Evolutionary conservation across 768 basidiomycete species (phyloP), one percentile per base, ranked within the genome.

Genomic region (Suillus weaverae): DNA sequence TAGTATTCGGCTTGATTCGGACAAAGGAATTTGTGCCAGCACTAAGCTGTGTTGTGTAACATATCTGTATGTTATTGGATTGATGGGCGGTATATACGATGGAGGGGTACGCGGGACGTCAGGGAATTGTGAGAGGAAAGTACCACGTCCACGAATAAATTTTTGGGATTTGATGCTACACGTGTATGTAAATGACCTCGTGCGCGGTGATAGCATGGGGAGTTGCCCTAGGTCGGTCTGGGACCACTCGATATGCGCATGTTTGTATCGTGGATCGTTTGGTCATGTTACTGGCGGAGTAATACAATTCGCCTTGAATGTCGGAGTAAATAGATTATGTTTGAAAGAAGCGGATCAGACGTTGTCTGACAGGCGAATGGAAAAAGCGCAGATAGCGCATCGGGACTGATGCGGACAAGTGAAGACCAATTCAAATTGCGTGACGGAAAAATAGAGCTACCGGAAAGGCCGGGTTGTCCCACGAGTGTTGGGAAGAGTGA

Each of bases 341-440:
- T 59, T n/a, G 60, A 30, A 41, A 55, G n/a, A 36, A 38, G 54
- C 48, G 57, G 36, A 32, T 41, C 60, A 62, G 50, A 33, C 22
- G 61, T 35, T 11, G 51, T 61, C 30, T 30, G 48, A 36, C 53
- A 33, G 41, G 53, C 22, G 22, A 22, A 46, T 22, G 46, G n/a
- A 46, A 46, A 43, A 46, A n/a, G 44, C 44, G 44, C 62, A 54
- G 53, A 36, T 63, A 26, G n/a, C 32, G 35, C 30, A 18, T 30
- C 38, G 62, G 62, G 18, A 51, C 30, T 46, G 43, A 43, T 46
- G 33, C 44, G 61, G 43, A 33, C 16, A 39, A 48, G 18, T 20
- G 9, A 20, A 43, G 20, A 43, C 30, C 14, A 65, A 65, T 64
- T 65, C 64, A 64, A 66, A 66, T 66, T 66, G 54, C 64, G 44